Conservation (phyloP, 2,329 filamentous ascomycete genomes). For the Diatrype stigma region DNA sequence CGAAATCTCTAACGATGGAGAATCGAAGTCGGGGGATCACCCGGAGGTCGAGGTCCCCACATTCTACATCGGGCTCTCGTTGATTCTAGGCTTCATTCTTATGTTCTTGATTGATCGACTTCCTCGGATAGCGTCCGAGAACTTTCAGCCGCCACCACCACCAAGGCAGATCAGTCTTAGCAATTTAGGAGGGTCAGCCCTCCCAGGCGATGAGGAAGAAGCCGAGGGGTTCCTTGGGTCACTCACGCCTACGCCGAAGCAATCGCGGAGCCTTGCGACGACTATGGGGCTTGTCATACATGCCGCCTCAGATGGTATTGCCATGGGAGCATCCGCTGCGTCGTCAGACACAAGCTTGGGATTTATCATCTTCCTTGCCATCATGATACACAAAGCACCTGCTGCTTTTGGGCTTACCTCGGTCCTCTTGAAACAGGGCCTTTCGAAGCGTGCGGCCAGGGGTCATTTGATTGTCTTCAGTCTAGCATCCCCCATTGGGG, state of each 20-base stretch:
- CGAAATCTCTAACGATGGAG: slow-evolving; percentile 7
- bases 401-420: slow-evolving; percentile 94
- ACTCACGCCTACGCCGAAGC: slow-evolving; percentile 52
- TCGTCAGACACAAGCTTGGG: slow-evolving; percentile 70
- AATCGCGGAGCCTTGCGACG: slow-evolving; percentile 67
- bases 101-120: slow-evolving; percentile 96
- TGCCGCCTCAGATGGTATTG: slow-evolving; percentile 90
- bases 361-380: slow-evolving; percentile 89
- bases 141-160: slow-evolving; percentile 59
- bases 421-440: slow-evolving; percentile 81
- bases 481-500: slow-evolving; percentile 81
- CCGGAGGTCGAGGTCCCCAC: slow-evolving; percentile 51
- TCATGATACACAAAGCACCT: slow-evolving; percentile 96
- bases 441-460: slow-evolving; percentile 80
- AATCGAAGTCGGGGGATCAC: slow-evolving; percentile 20
- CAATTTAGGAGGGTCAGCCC: slow-evolving; percentile 58
- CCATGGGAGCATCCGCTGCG: slow-evolving; percentile 84
- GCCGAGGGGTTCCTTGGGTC: slow-evolving; percentile 57
- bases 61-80: slow-evolving; percentile 79
- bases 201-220: slow-evolving; percentile 48
- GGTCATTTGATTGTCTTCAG: slow-evolving; percentile 89
- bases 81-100: slow-evolving; percentile 84
- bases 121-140: slow-evolving; percentile 66
- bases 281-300: slow-evolving; percentile 96
- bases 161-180: slow-evolving; percentile 86